These are phyloP conservation scores for Saccharomycopsis schoenii DNA, from an alignment of 805 yeast species.

Conservation along the genomic window DNA sequence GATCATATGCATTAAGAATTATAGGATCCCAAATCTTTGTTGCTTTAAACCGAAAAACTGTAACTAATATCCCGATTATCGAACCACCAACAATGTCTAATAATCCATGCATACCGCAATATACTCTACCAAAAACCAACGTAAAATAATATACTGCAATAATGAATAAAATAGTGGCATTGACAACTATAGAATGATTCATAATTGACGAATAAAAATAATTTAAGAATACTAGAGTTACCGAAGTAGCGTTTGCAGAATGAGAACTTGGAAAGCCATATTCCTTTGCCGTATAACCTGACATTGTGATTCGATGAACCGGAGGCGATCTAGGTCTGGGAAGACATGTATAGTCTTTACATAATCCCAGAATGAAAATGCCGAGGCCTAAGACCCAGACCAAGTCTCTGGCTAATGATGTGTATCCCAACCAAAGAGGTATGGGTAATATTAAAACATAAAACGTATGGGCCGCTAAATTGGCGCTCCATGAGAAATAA, in stretches of 20 bases:
- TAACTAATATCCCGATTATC: conserved; percentile 47
- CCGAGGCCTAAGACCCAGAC: conserved; percentile 51
- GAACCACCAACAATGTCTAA: conserved; percentile 65
- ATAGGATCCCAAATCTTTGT: conserved; percentile 26
- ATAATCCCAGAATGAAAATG: conserved; percentile 58
- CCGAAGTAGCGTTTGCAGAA: conserved; percentile 88
- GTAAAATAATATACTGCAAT: conserved; percentile 44
- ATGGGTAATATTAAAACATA: conserved; percentile 83
- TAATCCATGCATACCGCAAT: conserved; percentile 97
- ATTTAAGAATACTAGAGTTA: conserved; percentile 41
- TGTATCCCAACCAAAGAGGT: conserved; percentile 72
- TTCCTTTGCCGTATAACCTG: conserved; percentile 83
- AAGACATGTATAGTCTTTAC: conserved; percentile 78
- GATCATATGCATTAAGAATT: conserved; percentile 1
- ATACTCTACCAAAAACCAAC: conserved; percentile 69
- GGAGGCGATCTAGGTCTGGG: conserved; percentile 95
- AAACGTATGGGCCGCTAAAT: conserved; percentile 87
- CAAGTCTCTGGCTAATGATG: conserved; percentile 51
- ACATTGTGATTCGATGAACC: conserved; percentile 76
- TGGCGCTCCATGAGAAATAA: conserved; percentile 82
- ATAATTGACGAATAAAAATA: conserved; percentile 12
- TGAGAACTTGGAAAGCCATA: conserved; percentile 95
- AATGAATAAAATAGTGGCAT: conserved; percentile 20
- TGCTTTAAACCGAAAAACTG: conserved; percentile 34
- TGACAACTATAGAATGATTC: conserved; percentile 13